A percentile compares a stretch with the other conserved stretches of the same genome.
phyloP scores from a whole-genome alignment of 345 rosid genomes.

The Acer yangbiense region DNA sequence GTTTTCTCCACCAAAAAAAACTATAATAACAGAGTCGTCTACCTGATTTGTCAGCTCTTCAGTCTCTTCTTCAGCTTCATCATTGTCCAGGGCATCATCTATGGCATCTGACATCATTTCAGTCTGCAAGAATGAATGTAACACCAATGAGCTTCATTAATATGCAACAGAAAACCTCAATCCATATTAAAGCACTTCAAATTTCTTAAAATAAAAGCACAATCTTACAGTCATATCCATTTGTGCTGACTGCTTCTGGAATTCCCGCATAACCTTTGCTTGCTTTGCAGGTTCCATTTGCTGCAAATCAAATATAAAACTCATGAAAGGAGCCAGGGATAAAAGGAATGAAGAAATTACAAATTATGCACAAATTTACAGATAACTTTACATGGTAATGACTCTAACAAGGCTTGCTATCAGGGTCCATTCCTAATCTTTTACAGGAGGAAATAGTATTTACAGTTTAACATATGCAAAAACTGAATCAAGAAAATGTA shows the following conservation, averaged over 20 bases:
- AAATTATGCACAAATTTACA: not conserved
- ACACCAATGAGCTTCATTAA: constrained; percentile 22
- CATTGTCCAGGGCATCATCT: constrained; percentile 85
- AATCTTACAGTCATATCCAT: constrained; percentile 96
- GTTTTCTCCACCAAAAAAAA: not conserved
- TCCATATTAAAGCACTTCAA: not conserved
- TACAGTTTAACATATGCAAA: not conserved
- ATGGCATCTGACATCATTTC: constrained; percentile 97
- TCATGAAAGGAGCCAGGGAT: not conserved
- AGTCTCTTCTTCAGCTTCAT: constrained; percentile 94
- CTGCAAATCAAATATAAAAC: constrained; percentile 43
- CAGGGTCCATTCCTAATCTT: constrained; percentile 3
- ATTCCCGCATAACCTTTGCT: constrained; percentile 71
- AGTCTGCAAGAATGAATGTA: constrained; percentile 49
- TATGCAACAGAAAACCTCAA: constrained; percentile 12
- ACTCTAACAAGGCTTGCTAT: constrained; percentile 7
- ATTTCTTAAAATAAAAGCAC: constrained; percentile 16
- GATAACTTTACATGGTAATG: not conserved
- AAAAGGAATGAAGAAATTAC: constrained; percentile 6
- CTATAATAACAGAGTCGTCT: not conserved
- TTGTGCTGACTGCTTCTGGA: constrained; percentile 92
- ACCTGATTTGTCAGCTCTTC: constrained; percentile 97
- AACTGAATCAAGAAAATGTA: not conserved
- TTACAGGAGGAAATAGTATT: not conserved
- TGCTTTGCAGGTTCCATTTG: constrained; percentile 96